Conservation (phyloP, 2,329 filamentous ascomycete species). For the Pestalotiopsis sp. region DNA sequence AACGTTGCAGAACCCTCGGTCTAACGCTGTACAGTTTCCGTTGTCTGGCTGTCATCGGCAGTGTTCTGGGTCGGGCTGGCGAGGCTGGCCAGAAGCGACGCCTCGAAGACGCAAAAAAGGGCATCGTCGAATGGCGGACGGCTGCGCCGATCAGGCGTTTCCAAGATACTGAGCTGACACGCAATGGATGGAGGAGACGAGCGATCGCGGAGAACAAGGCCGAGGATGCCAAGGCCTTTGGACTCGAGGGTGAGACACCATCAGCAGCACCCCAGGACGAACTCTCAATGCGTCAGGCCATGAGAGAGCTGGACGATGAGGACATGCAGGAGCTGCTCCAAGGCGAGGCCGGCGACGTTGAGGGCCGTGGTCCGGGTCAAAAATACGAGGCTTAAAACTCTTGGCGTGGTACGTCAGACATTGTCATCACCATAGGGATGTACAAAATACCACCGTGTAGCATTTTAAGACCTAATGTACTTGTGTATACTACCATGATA, state of each 20-base stretch:
- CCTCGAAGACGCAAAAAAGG: constrained; percentile 59
- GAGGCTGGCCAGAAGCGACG: constrained; percentile 72
- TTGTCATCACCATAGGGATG: not conserved
- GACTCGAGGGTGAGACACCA: not conserved
- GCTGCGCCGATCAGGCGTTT: constrained; percentile 41
- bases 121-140: constrained; percentile 63
- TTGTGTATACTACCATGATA: constrained; percentile 6
- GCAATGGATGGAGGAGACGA: not conserved
- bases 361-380: not conserved
- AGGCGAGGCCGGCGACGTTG: not conserved
- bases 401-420: not conserved
- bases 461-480: not conserved
- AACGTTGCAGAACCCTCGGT: not conserved
- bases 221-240: not conserved
- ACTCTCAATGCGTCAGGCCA: not conserved
- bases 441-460: not conserved
- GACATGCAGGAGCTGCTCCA: not conserved
- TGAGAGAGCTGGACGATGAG: not conserved
- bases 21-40: constrained; percentile 61
- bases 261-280: not conserved
- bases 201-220: not conserved
- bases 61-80: constrained; percentile 82
- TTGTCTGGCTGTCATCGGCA: constrained; percentile 77
- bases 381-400: not conserved
- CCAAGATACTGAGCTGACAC: constrained; percentile 32